Base-by-base conservation (phyloP, 495 filamentous ascomycete species). In the Xylaria telfairii region DNA sequence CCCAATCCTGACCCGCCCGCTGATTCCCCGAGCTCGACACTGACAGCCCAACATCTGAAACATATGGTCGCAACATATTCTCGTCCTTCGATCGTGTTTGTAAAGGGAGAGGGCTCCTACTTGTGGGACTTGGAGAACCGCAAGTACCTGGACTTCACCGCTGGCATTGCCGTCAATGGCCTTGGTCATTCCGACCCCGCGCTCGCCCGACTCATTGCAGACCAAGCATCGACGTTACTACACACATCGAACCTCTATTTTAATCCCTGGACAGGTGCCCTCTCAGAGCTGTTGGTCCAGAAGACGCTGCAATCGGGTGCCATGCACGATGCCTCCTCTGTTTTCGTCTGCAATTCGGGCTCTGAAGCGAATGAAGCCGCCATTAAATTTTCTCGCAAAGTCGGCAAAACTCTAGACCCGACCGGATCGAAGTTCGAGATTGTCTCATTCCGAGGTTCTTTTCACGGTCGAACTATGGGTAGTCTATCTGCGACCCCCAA, bases 391-490 rank as follows among this genome's bases (percentile, higher is more conserved):
- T 90, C 93, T 15, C 90, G 96, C 54, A 99, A 98, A 78, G 90
- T 92, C 60, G 96, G 94, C 72, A 92, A 93, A 76, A 84, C 88
- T 15, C 49, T 87, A 46, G 89, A 92, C 65, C 90, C 91, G 6
- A 88, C 90, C 0, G 92, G 92, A 24, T 82, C 80, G 6, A 97
- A 98, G 81, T 80, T 88, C 72, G 94, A 97, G 74, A 80, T 99
- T 17, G 91, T 98, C 66, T 95, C 92, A 41, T 99, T 98, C 86
- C 77, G 92, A 70, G 89, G 91, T 76, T 93, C 92, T 24, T 99
- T 99, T 89, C 96, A 99, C 81, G 96, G 96, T 72, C 91, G 96
- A 65, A 97, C 96, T 26, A 96, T 98, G 93, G 96, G 96, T 26
- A 86, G 89, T 26, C 81, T 99, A 32, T 94, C 92, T 28, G 96